These are phyloP conservation scores for Arxiozyma telluris DNA, from an alignment of 1,139 yeast species.

Conservation along the genomic window DNA sequence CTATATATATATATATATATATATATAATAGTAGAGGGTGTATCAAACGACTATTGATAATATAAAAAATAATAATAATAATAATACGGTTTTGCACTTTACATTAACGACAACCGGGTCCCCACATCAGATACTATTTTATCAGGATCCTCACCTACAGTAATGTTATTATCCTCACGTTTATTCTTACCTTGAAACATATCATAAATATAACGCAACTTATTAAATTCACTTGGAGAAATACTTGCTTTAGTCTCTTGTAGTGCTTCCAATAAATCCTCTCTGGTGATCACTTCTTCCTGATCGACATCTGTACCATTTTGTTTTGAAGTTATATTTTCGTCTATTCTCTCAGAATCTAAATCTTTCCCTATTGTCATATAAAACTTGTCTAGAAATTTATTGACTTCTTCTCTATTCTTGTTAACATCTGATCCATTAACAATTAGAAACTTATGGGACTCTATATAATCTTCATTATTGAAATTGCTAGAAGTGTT, in stretches of 20 bases:
- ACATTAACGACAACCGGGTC: conserved; percentile 40
- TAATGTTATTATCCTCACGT: background rate
- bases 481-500: background rate
- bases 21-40: too few species aligned
- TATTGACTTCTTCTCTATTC: background rate
- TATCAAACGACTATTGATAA: too few species aligned
- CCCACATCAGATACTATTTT: conserved; percentile 76
- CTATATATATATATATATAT: too few species aligned
- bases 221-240: conserved; percentile 58
- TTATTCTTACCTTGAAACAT: conserved; percentile 47
- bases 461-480: too few species aligned
- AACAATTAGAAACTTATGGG: background rate
- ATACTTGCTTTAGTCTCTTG: conserved; percentile 81
- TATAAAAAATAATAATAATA: too few species aligned
- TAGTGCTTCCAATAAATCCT: conserved; percentile 57
- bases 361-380: background rate
- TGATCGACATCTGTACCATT: conserved; percentile 18
- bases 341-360: background rate
- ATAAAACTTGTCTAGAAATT: background rate
- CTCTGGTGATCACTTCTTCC: conserved; percentile 34
- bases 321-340: background rate
- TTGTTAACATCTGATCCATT: background rate
- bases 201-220: conserved; percentile 55
- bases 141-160: conserved; percentile 78
- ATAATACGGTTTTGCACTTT: background rate